A percentile compares a stretch with the other conserved stretches of the same genome.
These are phyloP conservation scores for Arabis alpina DNA, from an alignment of 345 rosid genomes.

Conservation along the genomic window DNA sequence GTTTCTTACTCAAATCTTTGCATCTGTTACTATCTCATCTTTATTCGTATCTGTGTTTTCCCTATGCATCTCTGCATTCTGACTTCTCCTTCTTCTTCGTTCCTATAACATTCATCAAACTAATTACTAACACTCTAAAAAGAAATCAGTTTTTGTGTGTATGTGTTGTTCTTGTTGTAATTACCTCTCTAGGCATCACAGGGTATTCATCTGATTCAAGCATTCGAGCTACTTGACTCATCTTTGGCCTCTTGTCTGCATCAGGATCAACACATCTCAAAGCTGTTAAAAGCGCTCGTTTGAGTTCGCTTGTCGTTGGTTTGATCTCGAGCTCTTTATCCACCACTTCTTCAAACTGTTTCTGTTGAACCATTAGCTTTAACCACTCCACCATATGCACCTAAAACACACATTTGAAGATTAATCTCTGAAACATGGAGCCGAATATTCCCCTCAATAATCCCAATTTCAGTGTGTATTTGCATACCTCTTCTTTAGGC, in stretches of 20 bases:
- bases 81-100: conserved; percentile 71
- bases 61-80: conserved; percentile 47
- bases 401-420: conserved; percentile 47
- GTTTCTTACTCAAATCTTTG: conserved; percentile 31
- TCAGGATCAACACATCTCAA: conserved; percentile 97
- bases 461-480: no score
- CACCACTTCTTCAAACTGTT: conserved; percentile 82
- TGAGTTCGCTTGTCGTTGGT: conserved; percentile 86
- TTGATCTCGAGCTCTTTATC: conserved; percentile 74
- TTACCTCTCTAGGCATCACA: conserved; percentile 76
- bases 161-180: background rate
- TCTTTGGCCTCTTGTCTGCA: conserved; percentile 88
- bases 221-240: conserved; percentile 97
- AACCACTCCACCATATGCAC: conserved; percentile 97
- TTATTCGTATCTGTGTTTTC: conserved; percentile 54
- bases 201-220: conserved; percentile 93
- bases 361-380: conserved; percentile 88
- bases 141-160: background rate
- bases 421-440: background rate
- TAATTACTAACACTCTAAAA: background rate
- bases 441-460: background rate
- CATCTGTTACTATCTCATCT: conserved; percentile 46
- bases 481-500: conserved; percentile 80
- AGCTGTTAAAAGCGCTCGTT: conserved; percentile 90
- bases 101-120: conserved; percentile 53